Base-by-base conservation (phyloP, 2,329 filamentous ascomycete genomes). In the Domatiomyces globalis region DNA sequence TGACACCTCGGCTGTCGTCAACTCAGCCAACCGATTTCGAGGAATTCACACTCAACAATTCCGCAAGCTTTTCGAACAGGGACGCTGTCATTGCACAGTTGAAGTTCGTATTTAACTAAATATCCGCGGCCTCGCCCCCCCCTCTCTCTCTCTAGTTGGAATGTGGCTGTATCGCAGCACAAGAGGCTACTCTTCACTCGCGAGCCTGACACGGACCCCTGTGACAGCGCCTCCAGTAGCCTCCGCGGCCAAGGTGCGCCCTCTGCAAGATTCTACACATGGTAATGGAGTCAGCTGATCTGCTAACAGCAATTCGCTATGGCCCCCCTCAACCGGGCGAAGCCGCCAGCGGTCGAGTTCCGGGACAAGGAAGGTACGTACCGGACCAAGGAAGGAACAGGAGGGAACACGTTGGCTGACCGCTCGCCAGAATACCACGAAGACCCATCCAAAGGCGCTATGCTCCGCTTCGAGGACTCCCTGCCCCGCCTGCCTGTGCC, bases 381-480 rank as follows among this genome's bases (percentile, higher is more conserved):
- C 27, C 47, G 47, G n/a, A 49, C 10, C 5, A 48, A 20, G 46
- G 9, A 15, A 33, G 5, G 29, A 27, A 19, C 17, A 29, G 29
- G 10, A 2, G 42, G 7, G 17, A 33, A 18, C 2, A 27, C 33
- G 22, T 19, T 15, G 25, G 46, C 54, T 61, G 42, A 56, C 45
- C 51, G 29, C 8, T 25, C 19, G 12, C 43, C 63, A 81, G 80
- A 78, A 58, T 83, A 83, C 71, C 76, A 74, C 60, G 80, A 83
- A 68, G 79, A 83, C 62, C 65, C 71, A 56, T 73, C 73, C 62
- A 82, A 81, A 63, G 79, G 79, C 53, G 69, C 72, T 43, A 82
- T 82, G 78, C 74, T 83, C 61, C 75, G 80, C 43, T 83, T 79
- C 62, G 80, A 83, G 66, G 78, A 82, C 55, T 82, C 79, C 12